A percentile compares a stretch with the other conserved stretches of the same genome.
Evolutionary conservation across 768 basidiomycete genomes (phyloP).

Genomic region (Mycena albidolilacea): DNA sequence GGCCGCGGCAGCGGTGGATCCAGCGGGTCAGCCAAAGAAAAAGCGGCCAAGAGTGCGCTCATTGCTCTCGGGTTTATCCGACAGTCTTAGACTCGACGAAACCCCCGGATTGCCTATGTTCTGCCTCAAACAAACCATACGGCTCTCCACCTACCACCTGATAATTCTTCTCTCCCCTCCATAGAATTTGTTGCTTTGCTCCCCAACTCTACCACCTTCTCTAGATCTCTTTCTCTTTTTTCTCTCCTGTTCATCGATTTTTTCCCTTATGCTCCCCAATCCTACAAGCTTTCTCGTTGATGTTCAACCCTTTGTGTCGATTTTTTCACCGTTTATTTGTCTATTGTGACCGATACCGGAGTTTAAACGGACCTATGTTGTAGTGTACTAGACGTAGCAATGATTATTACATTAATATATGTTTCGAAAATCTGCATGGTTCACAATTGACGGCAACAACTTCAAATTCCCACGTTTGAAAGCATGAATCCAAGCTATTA

Average conservation of each 20-base stretch:
- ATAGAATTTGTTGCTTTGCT: too few species aligned
- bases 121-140: too few species aligned
- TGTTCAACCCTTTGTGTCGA: too few species aligned
- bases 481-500: too few species aligned
- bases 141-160: too few species aligned
- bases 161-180: too few species aligned
- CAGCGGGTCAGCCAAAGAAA: slow-evolving; percentile 43
- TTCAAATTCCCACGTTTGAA: not conserved
- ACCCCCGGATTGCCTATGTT: too few species aligned
- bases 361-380: not conserved
- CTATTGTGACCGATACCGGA: not conserved
- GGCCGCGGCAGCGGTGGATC: slow-evolving; percentile 41
- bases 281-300: not conserved
- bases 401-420: too few species aligned
- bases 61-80: not conserved
- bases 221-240: not conserved
- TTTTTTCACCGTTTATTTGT: not conserved
- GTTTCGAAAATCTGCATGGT: too few species aligned
- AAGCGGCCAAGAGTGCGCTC: slow-evolving; percentile 43
- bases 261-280: not conserved
- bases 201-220: not conserved
- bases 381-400: too few species aligned
- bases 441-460: too few species aligned
- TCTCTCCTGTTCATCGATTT: not conserved
- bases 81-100: not conserved